Base-by-base conservation (phyloP, 441 rosid genomes). In the Aleurites moluccanus region DNA sequence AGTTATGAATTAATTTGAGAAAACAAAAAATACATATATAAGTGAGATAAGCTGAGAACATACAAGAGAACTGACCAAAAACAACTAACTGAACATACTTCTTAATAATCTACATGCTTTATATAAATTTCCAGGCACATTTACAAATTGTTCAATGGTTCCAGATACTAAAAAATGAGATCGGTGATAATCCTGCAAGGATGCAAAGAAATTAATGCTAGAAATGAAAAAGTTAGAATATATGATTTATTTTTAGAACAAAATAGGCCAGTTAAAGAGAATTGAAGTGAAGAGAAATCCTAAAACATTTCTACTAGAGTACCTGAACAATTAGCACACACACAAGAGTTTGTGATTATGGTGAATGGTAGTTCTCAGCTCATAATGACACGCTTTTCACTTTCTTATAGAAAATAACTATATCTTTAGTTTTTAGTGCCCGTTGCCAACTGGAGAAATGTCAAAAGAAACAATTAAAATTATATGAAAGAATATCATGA, bases 131-230 rank as follows among this genome's bases (percentile, higher is more conserved):
- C 99, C 98, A 70, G 95, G 88, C 11, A 92, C 78, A 72, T 92
- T 62, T 57, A 84, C 84, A 78, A 88, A 77, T 70, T 82, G 79
- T 73, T 88, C 95, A 68, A 95, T 80, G 73, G 80, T 82, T 79
- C 98, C 99, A 80, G 93, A 87, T 75, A 95, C 93, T 18, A 98
- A 98, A 73, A 83, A 77, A 86, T 95, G 97, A 78, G 86, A 95
- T 27, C 98, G 90, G 79, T 93, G 97, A 79, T 92, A 95, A 81
- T 95, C 99, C 97, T 95, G 86, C 75, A 78, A 78, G 25, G 76
- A 69, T 47, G 52, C 30, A 64, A 44, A 72, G 20, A 27, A 63
- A 27, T 53, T 40, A 35, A 42, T 15, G 35, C 42, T 14, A 18
- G 10, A 35, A 11, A 44, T 8, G 52, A 6, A n/a, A n/a, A n/a